Evolutionary conservation across 257 asterid genomes (phyloP).

Genomic region (Dorcoceras hygrometricum): DNA sequence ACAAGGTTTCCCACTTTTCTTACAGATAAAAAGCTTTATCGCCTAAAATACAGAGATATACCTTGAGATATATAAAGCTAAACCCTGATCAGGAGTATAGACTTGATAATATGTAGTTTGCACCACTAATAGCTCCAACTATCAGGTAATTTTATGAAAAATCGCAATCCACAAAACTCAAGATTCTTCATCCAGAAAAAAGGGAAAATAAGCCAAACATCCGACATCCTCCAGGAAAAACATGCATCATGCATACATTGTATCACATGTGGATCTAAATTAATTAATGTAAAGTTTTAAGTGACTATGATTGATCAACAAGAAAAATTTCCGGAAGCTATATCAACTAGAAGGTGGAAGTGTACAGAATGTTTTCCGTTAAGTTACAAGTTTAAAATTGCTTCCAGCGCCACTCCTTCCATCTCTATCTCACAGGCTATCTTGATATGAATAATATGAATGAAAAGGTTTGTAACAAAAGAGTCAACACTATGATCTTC

Average conservation of each 20-base stretch:
- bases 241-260: slow-evolving; percentile 13
- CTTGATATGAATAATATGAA: slow-evolving; percentile 15
- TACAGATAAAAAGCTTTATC: too few species aligned
- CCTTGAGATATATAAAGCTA: too few species aligned
- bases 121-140: background rate
- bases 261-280: slow-evolving; percentile 16
- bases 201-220: background rate
- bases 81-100: background rate
- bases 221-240: slow-evolving; percentile 1
- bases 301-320: slow-evolving; percentile 5
- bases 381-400: slow-evolving; percentile 4
- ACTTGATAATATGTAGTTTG: background rate
- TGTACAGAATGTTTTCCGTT: background rate
- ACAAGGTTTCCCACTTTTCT: too few species aligned
- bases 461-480: background rate
- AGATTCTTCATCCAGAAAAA: background rate
- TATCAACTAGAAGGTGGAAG: background rate
- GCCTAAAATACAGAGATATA: too few species aligned
- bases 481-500: slow-evolving; percentile 35
- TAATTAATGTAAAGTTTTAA: slow-evolving; percentile 6
- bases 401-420: slow-evolving; percentile 2
- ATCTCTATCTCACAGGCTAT: slow-evolving; percentile 10
- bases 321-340: slow-evolving; percentile 10
- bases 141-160: slow-evolving; percentile 3
- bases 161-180: too few species aligned